Percentiles rank a stretch among this genome's conserved stretches.
phyloP scores from a whole-genome alignment of 1,139 yeast genomes.

The Diutina catenulata region DNA sequence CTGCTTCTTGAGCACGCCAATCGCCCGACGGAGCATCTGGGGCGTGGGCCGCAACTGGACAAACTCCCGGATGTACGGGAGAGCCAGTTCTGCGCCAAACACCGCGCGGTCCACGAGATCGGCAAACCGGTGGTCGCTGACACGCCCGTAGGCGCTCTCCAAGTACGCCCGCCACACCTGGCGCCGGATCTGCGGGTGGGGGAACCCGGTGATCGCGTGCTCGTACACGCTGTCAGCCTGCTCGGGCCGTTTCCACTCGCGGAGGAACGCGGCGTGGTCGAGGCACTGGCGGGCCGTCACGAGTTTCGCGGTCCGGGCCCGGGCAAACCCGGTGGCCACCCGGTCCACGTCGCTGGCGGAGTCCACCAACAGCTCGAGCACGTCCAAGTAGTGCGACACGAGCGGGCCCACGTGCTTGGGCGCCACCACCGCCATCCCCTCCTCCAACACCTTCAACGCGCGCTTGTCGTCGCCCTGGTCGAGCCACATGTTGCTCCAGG shows the following conservation, averaged over 20 bases:
- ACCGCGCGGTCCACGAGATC: neutral
- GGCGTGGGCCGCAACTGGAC: neutral
- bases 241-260: conserved; percentile 34
- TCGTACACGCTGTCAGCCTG: conserved; percentile 48
- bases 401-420: conserved; percentile 1
- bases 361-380: conserved; percentile 52
- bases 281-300: conserved; percentile 61
- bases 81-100: neutral
- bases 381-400: conserved; percentile 56
- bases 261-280: conserved; percentile 54
- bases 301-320: conserved; percentile 47
- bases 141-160: conserved; percentile 17
- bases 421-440: conserved; percentile 5
- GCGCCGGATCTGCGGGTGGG: conserved; percentile 43
- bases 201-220: conserved; percentile 47
- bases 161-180: conserved; percentile 70
- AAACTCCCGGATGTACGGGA: neutral
- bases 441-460: conserved; percentile 22
- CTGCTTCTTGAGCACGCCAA: neutral
- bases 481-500: conserved; percentile 63
- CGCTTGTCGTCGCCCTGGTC: conserved; percentile 36
- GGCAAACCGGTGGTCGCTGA: neutral
- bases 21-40: neutral
- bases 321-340: conserved; percentile 37
- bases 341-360: conserved; percentile 9